Evolutionary conservation across 495 filamentous ascomycete genomes (phyloP).

Genomic region (Xylaria intraflava): DNA sequence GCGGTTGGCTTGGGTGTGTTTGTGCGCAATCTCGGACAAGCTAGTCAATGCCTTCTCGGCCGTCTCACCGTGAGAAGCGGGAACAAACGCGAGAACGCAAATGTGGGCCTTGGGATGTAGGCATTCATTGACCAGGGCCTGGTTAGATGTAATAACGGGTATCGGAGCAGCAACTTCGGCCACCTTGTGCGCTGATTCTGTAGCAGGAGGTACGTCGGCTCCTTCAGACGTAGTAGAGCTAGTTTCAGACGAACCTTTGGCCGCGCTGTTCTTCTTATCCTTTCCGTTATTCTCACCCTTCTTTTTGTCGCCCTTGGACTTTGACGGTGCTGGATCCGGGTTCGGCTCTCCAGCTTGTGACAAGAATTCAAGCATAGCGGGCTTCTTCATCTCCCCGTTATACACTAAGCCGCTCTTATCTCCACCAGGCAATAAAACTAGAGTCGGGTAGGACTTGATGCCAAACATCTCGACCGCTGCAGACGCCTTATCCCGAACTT

Average conservation of each 20-base stretch:
- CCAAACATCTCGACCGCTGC: slow-evolving; percentile 67
- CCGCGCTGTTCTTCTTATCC: slow-evolving; percentile 41
- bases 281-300: slow-evolving; percentile 49
- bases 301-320: slow-evolving; percentile 47
- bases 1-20: slow-evolving; percentile 54
- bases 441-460: slow-evolving; percentile 67
- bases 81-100: slow-evolving; percentile 77
- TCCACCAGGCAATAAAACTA: slow-evolving; percentile 74
- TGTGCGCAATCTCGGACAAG: slow-evolving; percentile 69
- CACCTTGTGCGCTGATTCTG: slow-evolving; percentile 32
- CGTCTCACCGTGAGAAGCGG: slow-evolving; percentile 46
- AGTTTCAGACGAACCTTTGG: slow-evolving; percentile 34
- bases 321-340: slow-evolving; percentile 57
- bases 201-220: slow-evolving; percentile 37
- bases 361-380: slow-evolving; percentile 74
- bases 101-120: slow-evolving; percentile 69
- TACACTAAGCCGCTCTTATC: slow-evolving; percentile 64
- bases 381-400: slow-evolving; percentile 81
- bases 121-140: slow-evolving; percentile 62
- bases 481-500: slow-evolving; percentile 78
- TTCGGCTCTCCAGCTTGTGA: slow-evolving; percentile 69
- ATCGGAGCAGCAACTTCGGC: slow-evolving; percentile 52
- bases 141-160: slow-evolving; percentile 43
- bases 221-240: slow-evolving; percentile 34
- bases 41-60: slow-evolving; percentile 54